These are phyloP conservation scores for Phaffomyces antillensis DNA, from an alignment of 805 yeast species.

Conservation along the genomic window DNA sequence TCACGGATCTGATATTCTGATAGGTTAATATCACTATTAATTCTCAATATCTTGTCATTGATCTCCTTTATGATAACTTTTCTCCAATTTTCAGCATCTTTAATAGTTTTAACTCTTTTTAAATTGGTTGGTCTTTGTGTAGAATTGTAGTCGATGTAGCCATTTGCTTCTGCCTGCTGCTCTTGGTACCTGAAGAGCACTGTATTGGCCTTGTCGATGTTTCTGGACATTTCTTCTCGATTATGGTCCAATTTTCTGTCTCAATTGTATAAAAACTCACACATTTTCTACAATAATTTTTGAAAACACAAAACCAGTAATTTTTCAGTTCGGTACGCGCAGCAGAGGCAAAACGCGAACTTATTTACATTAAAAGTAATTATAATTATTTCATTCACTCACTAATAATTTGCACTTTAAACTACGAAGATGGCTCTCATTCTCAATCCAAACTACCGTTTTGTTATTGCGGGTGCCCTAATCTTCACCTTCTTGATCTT, in stretches of 20 bases:
- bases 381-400: not conserved
- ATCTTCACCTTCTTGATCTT: constrained; percentile 43
- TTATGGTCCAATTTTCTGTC: no score
- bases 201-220: constrained; percentile 69
- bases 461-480: constrained; percentile 43
- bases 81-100: constrained; percentile 70
- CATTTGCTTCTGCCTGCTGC: constrained; percentile 50
- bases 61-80: constrained; percentile 56
- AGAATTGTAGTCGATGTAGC: constrained; percentile 49
- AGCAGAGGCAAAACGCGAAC: not conserved
- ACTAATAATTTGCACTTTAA: not conserved
- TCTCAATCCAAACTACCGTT: constrained; percentile 36
- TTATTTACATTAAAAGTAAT: no score
- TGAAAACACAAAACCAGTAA: no score
- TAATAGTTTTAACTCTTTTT: constrained; percentile 41
- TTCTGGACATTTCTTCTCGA: constrained; percentile 53
- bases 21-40: constrained; percentile 49
- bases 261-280: no score
- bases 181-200: constrained; percentile 59
- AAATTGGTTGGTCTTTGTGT: constrained; percentile 57
- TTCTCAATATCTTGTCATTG: constrained; percentile 47
- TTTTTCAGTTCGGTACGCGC: not conserved
- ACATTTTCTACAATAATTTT: no score
- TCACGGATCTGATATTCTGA: constrained; percentile 63
- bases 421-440: constrained; percentile 3